Evolutionary conservation across 176 grass and related monocot genomes (phyloP).

Genomic region (Microstegium vimineum): DNA sequence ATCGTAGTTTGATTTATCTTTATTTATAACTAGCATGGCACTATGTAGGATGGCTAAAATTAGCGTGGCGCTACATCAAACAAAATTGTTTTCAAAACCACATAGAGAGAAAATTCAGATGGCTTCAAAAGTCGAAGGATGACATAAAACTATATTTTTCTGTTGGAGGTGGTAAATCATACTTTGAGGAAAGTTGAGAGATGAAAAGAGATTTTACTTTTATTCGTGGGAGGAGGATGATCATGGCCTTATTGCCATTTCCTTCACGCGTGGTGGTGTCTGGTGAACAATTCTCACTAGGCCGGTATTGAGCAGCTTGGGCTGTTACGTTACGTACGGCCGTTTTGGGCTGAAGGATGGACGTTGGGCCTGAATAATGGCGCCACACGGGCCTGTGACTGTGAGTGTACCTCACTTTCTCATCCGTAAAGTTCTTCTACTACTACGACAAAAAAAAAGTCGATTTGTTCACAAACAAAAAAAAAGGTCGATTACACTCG

Average conservation of each 20-base stretch:
- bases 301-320: neutral
- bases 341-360: neutral
- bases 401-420: too few relatives aligned
- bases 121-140: neutral
- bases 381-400: neutral
- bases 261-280: neutral
- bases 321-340: neutral
- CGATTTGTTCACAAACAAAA: too few relatives aligned
- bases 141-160: neutral
- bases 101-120: neutral
- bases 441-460: too few relatives aligned
- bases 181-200: neutral
- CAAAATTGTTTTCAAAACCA: neutral
- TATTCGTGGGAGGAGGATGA: neutral
- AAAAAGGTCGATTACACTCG: too few relatives aligned
- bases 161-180: neutral
- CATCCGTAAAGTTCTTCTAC: too few relatives aligned
- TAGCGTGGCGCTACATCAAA: neutral
- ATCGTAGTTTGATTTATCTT: neutral
- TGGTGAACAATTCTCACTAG: neutral
- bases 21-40: neutral
- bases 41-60: neutral
- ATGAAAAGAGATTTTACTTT: neutral
- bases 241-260: neutral
- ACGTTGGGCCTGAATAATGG: neutral